Base-by-base conservation (phyloP, 345 rosid genomes). In the Nephelium lappaceum region DNA sequence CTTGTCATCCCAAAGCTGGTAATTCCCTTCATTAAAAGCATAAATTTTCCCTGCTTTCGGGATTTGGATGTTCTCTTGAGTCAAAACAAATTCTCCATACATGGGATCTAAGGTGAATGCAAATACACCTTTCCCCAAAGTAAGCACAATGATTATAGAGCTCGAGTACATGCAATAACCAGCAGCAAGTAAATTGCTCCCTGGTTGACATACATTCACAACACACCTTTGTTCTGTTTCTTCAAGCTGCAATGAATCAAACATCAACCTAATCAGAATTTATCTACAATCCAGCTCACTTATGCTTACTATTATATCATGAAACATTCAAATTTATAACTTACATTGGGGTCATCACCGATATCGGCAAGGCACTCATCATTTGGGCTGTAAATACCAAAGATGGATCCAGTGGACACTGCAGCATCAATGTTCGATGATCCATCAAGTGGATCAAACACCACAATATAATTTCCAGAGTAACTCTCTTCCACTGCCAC, bases 151-250 rank as follows among this genome's bases (percentile, higher is more conserved):
- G 84, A 95, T 95, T 77, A 92, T 70, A 3, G 99, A 95, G 86
- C 99, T 95, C 1, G 98, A 95, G 81, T 95, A 93, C 97, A 93
- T 92, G 89, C 97, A 93, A 82, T 95, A 95, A 31, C 98, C 99
- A 2, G 99, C 98, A 15, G 96, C 97, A 45, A 95, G 85, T 39
- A 95, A 93, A 84, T 93, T 95, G 86, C 79, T 90, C 81, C 99
- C 97, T 42, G 99, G 99, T 67, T 95, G 98, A 80, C 98, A 95
- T 79, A 95, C 99, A 58, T 83, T 92, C 73, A 93, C 93, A 21
- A 90, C 84, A 74, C 97, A 93, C 74, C 90, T 90, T 87, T 88
- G 86, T 79, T 87, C 88, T 39, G 63, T 73, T 11, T 80, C 19
- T 49, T 72, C 96, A 61, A 95, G 96, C 98, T 92, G 90, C 87